Evolutionary conservation across 2,329 filamentous ascomycete genomes (phyloP).

Genomic region (Aureobasidium sp.): DNA sequence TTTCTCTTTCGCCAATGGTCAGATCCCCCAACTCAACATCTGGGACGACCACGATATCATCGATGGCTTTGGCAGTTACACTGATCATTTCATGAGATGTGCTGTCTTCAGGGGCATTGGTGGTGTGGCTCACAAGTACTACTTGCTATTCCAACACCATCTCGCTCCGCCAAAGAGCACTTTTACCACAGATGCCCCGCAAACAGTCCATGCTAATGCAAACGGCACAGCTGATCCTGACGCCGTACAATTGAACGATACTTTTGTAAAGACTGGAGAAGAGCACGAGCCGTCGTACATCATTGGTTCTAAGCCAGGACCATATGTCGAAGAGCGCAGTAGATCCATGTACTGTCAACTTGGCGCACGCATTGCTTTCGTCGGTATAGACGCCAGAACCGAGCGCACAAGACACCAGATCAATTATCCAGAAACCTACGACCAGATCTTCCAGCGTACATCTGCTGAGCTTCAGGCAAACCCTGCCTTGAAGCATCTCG

Average conservation of each 20-base stretch:
- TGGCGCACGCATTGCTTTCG: conserved; percentile 57
- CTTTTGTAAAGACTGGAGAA: conserved; percentile 59
- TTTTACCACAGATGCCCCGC: conserved; percentile 67
- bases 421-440: conserved; percentile 68
- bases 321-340: conserved; percentile 57
- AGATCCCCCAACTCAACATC: conserved; percentile 58
- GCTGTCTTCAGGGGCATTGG: conserved; percentile 60
- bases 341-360: conserved; percentile 57
- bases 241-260: conserved; percentile 63
- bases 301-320: conserved; percentile 63
- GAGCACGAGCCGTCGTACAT: conserved; percentile 68
- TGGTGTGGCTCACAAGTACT: conserved; percentile 50
- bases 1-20: conserved; percentile 53
- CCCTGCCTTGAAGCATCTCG: conserved; percentile 54
- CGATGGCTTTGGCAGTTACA: conserved; percentile 60
- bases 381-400: conserved; percentile 55
- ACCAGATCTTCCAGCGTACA: conserved; percentile 52
- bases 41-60: conserved; percentile 64
- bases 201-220: conserved; percentile 39
- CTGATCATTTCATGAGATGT: conserved; percentile 60
- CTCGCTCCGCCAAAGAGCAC: conserved; percentile 77
- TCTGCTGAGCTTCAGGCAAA: conserved; percentile 46
- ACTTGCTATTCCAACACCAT: conserved; percentile 64
- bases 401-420: conserved; percentile 85
- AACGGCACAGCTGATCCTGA: conserved; percentile 51